Percentiles rank a stretch among this genome's conserved stretches.
Conservation (phyloP, 352 stramenopile genomes). For the Blastocystis sp. region DNA sequence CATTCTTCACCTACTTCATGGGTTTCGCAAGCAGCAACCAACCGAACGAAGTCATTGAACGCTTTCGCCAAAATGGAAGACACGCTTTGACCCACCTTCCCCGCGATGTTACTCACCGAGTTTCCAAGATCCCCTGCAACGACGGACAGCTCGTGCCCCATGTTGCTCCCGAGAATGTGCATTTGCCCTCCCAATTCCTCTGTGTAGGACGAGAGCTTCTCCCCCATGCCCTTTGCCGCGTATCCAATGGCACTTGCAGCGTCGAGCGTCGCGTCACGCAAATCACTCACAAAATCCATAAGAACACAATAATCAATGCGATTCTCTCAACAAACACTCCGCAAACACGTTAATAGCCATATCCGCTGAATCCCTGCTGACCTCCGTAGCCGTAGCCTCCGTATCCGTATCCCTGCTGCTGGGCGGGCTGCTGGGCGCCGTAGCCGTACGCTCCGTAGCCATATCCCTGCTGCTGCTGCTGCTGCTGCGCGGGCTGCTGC, state of each 20-base stretch:
- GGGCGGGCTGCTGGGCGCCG: background rate
- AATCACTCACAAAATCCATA: conserved; percentile 56
- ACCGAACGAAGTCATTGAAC: conserved; percentile 52
- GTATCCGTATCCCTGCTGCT: background rate
- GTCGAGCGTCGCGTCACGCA: conserved; percentile 38
- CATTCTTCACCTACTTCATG: conserved; percentile 4
- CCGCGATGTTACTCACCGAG: conserved; percentile 2
- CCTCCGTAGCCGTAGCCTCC: conserved; percentile 34
- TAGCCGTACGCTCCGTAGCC: background rate
- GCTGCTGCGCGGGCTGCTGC: background rate
- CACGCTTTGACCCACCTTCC: conserved; percentile 37
- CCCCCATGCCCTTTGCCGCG: conserved; percentile 31
- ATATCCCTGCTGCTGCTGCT: conserved; percentile 1
- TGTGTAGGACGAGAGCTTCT: conserved; percentile 17
- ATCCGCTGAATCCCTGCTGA: conserved; percentile 42
- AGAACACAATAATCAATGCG: too few species aligned
- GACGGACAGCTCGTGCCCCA: conserved; percentile 33
- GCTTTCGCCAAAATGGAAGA: conserved; percentile 44
- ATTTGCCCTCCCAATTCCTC: conserved; percentile 42
- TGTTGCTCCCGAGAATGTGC: conserved; percentile 25
- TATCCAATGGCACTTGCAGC: conserved; percentile 51
- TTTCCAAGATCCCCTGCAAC: conserved; percentile 46
- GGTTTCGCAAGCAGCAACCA: conserved; percentile 52
- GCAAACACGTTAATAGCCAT: conserved; percentile 34
- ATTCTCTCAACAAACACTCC: conserved; percentile 19